Base-by-base conservation (phyloP, 2,329 filamentous ascomycete species). In the Hortaea sp. region DNA sequence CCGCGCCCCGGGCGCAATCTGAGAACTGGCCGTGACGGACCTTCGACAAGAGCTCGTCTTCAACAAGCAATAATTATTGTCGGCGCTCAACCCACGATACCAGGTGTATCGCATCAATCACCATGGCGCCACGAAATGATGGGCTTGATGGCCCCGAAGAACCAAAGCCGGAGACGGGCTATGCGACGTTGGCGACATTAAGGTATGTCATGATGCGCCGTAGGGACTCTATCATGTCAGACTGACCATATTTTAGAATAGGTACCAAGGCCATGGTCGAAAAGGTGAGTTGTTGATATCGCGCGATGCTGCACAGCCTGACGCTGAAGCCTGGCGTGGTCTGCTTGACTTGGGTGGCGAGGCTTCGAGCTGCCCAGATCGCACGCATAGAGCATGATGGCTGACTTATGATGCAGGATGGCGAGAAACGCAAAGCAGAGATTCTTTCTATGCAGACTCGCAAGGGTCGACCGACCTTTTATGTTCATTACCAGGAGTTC, bases 401-500 rank as follows among this genome's bases (percentile, higher is more conserved):
- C 20, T 20, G 37, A 39, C 37, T 10, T 7, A 31, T 4, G 29
- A 29, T 29, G 7, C 57, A 82, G 78, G 78, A 95, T 66, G 88
- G 88, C 50, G 82, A 89, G 60, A 77, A 85, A 51, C 83, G 92
- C 57, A 88, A 92, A 69, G 92, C 92, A 57, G 92, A 98, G 66
- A 95, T 98, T 52, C 72, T 98, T n/a, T 92, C 88, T 49, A 94
- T 97, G 57, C 84, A 86, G 61, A 86, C 89, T 49, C 85, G 86
- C 20, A 94, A 94, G 66, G 90, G 87, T 59, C 83, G 85, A 11
- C 84, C 87, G 35, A 85, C 86, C 46, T 95, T 90, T 63, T 95
- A 95, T 67, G 94, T 94, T 60, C 94, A 97, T 66, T 97, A 95
- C 65, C 88, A 95, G 62, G 94, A 94, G 61, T 97, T 95, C 78